Evolutionary conservation across 1,284 basidiomycete genomes (phyloP).

Genomic region (Coniferiporia sulphurascens): DNA sequence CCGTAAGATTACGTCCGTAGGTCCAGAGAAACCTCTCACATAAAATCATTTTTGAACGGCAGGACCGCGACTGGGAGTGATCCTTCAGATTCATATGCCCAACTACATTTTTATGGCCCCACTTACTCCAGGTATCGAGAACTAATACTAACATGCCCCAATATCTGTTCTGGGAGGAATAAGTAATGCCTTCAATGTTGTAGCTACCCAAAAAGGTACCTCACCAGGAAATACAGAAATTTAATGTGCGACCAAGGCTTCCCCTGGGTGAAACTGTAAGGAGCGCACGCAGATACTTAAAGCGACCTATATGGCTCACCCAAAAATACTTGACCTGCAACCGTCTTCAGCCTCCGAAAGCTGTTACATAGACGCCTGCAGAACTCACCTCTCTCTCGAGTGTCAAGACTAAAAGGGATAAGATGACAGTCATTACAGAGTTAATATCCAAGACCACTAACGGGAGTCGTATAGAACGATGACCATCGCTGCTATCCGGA

Average conservation of each 20-base stretch:
- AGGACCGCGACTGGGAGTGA: neutral
- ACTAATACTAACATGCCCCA: constrained; percentile 1
- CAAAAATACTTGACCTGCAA: constrained; percentile 1
- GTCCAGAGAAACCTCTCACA: neutral
- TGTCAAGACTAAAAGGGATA: neutral
- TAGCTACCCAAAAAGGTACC: neutral
- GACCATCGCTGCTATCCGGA: constrained; percentile 1
- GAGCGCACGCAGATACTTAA: neutral
- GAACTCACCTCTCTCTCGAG: constrained; percentile 4
- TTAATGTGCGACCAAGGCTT: constrained; percentile 4
- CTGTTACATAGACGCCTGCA: neutral
- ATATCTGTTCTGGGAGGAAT: neutral
- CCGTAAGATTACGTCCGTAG: neutral
- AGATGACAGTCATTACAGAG: neutral
- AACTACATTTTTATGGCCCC: neutral
- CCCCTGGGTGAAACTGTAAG: neutral
- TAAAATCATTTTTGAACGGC: neutral
- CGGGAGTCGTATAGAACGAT: constrained; percentile 1
- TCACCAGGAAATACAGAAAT: neutral
- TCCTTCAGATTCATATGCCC: neutral
- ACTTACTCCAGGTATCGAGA: constrained; percentile 3
- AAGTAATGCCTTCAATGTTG: neutral
- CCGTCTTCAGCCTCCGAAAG: neutral
- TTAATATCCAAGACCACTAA: neutral
- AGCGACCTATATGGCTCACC: neutral